phyloP scores from a whole-genome alignment of 2,329 filamentous ascomycete genomes.

The Penicillium glabrum region DNA sequence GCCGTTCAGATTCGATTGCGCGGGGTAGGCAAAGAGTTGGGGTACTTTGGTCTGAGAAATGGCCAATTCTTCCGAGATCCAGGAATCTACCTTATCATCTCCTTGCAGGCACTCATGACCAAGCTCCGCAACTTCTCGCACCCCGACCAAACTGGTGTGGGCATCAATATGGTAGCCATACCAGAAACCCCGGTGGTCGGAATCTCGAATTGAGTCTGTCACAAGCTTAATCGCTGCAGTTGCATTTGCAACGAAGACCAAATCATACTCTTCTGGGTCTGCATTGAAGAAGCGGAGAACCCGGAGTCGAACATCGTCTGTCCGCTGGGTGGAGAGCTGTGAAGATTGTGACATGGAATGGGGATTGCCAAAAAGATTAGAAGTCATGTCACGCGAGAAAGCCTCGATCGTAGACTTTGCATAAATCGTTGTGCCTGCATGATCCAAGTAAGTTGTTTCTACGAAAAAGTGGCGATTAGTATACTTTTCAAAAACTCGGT shows the following conservation, averaged over 20 bases:
- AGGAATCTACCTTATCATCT: conserved; percentile 63
- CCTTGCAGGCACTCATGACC: conserved; percentile 64
- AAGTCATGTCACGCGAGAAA: conserved; percentile 76
- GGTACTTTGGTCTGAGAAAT: conserved; percentile 18
- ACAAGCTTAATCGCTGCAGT: conserved; percentile 89
- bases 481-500: background rate
- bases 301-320: conserved; percentile 73
- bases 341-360: conserved; percentile 84
- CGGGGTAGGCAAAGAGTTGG: conserved; percentile 75
- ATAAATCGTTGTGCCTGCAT: conserved; percentile 88
- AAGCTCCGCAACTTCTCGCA: conserved; percentile 66
- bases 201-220: conserved; percentile 70
- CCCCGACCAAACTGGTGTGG: conserved; percentile 84
- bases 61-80: conserved; percentile 52
- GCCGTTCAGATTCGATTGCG: conserved; percentile 92
- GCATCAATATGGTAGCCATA: conserved; percentile 82
- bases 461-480: conserved; percentile 3
- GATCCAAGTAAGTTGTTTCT: conserved; percentile 83
- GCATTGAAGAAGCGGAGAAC: conserved; percentile 77
- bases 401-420: conserved; percentile 76
- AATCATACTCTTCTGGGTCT: conserved; percentile 75
- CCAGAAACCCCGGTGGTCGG: conserved; percentile 65
- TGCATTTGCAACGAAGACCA: conserved; percentile 90
- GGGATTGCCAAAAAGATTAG: conserved; percentile 82
- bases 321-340: conserved; percentile 68